Base-by-base conservation (phyloP, 371 early-diverging fungal species). In the Chytridium lagenaria region DNA sequence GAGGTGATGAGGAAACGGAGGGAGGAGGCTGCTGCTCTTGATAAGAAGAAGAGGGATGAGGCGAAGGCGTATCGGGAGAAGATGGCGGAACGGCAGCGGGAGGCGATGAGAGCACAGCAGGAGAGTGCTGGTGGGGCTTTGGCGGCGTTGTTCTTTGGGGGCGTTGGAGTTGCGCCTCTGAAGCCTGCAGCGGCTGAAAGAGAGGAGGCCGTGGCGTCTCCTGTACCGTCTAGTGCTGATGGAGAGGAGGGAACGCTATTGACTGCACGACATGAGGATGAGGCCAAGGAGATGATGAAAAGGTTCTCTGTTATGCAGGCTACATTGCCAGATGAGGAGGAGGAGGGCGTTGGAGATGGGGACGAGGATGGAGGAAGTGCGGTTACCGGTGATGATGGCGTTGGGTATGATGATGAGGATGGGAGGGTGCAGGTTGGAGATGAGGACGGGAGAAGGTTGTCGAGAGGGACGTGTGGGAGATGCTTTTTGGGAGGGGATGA, bases 1-100 rank as follows among this genome's bases (percentile, higher is more conserved):
- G 79, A 81, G 57, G 59, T 50, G 44, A 15, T 30, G 52, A n/a
- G 66, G 63, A 59, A 64, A 26, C 37, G 40, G 26, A 15, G 66
- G 23, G 77, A 71, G n/a, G n/a, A n/a, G n/a, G n/a, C n/a, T n/a
- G 70, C 65, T 5, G 28, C 1, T 19, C 67, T 40, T 0, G 67
- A 59, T 5, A 69, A 68, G 28, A 72, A 76, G n/a, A 16, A 28
- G 55, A 55, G 55, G 55, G 55, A 55, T 16, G 55, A 55, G 26
- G 55, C 55, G 55, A 55, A 26, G 55, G 16, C 5, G 55, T 55
- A 55, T 26, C 10, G 26, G 55, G 55, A 55, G 55, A 16, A 26
- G 23, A 55, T 55, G 55, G 55, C 55, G 16, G 55, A 55, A 26
- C 5, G 5, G 7, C 55, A 55, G 26, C 10, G 55, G 55, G 16